phyloP scores from a whole-genome alignment of 305 asterid genomes.

The Rubia tinctorum region DNA sequence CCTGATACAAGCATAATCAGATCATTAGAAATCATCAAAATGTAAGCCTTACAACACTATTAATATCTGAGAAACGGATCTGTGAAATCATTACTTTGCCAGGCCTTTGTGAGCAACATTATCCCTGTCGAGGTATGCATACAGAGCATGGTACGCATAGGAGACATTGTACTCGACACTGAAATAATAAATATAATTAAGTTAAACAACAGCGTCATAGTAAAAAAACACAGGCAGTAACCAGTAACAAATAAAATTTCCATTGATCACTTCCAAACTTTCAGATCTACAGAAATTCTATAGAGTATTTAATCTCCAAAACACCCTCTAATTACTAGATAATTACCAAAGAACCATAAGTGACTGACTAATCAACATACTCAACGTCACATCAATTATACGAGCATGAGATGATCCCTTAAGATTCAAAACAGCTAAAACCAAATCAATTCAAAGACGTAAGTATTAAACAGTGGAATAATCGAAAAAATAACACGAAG shows the following conservation, averaged over 20 bases:
- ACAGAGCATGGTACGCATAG: conserved; percentile 70
- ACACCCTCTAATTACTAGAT: not conserved
- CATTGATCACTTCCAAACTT: not conserved
- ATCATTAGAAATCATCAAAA: not conserved
- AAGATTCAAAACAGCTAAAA: not conserved
- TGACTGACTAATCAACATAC: not conserved
- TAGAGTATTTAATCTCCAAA: not conserved
- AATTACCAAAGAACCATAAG: not conserved
- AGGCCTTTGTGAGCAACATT: conserved; percentile 77
- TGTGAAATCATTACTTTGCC: conserved; percentile 51
- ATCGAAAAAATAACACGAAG: not conserved
- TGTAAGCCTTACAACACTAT: too few species aligned
- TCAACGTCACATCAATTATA: not conserved
- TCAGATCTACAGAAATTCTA: not conserved
- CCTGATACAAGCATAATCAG: conserved; percentile 15
- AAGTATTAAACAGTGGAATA: not conserved
- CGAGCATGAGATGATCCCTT: not conserved
- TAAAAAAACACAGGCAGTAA: not conserved
- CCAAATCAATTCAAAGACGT: not conserved
- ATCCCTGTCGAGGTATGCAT: conserved; percentile 78
- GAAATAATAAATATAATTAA: conserved; percentile 24
- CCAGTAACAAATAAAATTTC: not conserved
- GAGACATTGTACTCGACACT: conserved; percentile 80
- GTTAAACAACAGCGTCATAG: not conserved
- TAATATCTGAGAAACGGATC: too few species aligned